Evolutionary conservation across 164 flowering plant genomes (phyloP), one percentile per base, ranked within the genome.

Genomic region (Saururus chinensis): DNA sequence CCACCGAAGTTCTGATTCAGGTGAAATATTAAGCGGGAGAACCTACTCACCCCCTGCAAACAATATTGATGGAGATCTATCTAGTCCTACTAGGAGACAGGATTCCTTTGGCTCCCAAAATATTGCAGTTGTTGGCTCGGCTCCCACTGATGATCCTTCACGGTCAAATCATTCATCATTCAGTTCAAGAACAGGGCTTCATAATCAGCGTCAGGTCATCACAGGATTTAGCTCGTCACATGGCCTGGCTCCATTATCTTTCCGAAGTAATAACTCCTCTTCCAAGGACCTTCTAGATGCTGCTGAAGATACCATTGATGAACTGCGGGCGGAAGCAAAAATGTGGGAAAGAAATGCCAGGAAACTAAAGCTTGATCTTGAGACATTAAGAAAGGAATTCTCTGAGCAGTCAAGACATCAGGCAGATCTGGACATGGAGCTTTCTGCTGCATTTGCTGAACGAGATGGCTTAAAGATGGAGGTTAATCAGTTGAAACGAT

Each of bases 341-440:
- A 85, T 81, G 87, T 89, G 98, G 96, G 95, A 87, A 69, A 80
- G 86, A 72, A 83, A 87, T 72, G 82, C 96, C 3, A 68, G 76
- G 66, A 92, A 87, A 66, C 59, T 83, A 62, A 79, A 77, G 82
- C 40, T 73, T 60, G 98, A 92, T 74, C 60, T 85, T 68, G 96
- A 85, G 19, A 52, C 69, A 19, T 37, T 80, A 60, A 84, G 68
- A 77, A 77, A 76, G 57, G 91, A 85, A 57, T 73, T 74, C 60
- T 72, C 79, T 16, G 84, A 79, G 48, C 86, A 82, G 60, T 81
- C 93, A 13, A 79, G 75, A 65, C 80, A 60, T 23, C 80, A 72
- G 53, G 74, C 68, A 35, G 78, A 71, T 75, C 60, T 80, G 57
- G 80, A 73, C 19, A 72, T 81, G 79, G 92, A 87, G 73, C 81